Conservation (phyloP, 2,329 filamentous ascomycete species). For the Sporothrix pseudoabietina region DNA sequence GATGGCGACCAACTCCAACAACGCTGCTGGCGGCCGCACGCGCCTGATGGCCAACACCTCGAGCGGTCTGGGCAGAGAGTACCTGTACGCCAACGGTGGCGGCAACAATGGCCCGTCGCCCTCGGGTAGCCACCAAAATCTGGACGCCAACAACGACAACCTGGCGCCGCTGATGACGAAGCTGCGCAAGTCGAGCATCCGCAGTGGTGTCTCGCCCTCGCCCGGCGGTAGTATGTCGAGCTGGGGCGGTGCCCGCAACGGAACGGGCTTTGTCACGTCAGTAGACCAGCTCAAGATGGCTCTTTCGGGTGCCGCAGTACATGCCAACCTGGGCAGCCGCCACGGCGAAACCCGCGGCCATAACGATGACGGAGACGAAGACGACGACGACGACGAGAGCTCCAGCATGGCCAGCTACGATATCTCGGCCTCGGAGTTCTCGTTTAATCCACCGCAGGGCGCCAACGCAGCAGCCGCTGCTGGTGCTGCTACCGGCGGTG, state of each 20-base stretch:
- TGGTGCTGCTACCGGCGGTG: neutral
- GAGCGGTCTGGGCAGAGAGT: conserved; percentile 36
- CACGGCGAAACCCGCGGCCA: conserved; percentile 6
- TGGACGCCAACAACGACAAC: conserved; percentile 45
- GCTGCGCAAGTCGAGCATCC: conserved; percentile 57
- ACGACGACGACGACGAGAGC: conserved; percentile 53
- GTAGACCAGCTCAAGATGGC: conserved; percentile 67
- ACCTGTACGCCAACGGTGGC: conserved; percentile 33
- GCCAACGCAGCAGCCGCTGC: neutral
- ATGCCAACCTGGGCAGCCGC: conserved; percentile 43
- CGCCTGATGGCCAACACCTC: conserved; percentile 57
- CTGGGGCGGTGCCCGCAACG: conserved; percentile 38
- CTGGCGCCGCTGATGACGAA: conserved; percentile 46
- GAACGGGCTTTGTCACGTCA: conserved; percentile 57
- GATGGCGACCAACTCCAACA: conserved; percentile 46
- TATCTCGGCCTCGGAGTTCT: conserved; percentile 66
- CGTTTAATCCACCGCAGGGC: conserved; percentile 52
- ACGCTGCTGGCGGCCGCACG: conserved; percentile 43
- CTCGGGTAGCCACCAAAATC: conserved; percentile 53
- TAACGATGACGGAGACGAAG: conserved; percentile 39
- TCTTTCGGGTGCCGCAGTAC: conserved; percentile 53
- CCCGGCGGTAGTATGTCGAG: conserved; percentile 40
- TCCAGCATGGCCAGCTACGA: conserved; percentile 72
- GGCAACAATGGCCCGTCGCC: conserved; percentile 45
- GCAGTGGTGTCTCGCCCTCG: conserved; percentile 54